These are phyloP conservation scores for Zygosaccharomyces pseudorouxii DNA, from an alignment of 805 yeast genomes.

Conservation along the genomic window DNA sequence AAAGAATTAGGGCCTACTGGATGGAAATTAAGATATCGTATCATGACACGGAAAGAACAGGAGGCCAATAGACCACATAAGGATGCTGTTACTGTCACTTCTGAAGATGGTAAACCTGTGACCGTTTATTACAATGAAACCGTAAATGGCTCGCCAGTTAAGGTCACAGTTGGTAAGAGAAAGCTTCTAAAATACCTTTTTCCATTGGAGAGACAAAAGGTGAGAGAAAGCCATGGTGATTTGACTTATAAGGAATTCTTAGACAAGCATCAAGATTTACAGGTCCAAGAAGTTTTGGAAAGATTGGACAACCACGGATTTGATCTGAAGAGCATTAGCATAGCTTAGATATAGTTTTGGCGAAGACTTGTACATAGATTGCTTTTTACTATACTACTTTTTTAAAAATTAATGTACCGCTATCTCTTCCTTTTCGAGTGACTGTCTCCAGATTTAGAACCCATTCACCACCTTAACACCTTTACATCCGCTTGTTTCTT, in stretches of 20 bases:
- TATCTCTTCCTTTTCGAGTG: not conserved
- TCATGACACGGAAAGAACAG: conserved; percentile 46
- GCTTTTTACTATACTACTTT: too few relatives aligned
- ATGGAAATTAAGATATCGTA: conserved; percentile 80
- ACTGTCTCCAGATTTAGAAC: not conserved
- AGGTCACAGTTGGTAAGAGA: conserved; percentile 61
- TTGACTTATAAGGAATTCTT: conserved; percentile 49
- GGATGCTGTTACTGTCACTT: conserved; percentile 34
- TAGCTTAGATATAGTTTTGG: conserved; percentile 6
- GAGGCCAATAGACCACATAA: conserved; percentile 39
- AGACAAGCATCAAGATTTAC: conserved; percentile 35
- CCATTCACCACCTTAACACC: too few relatives aligned
- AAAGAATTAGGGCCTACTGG: conserved; percentile 92
- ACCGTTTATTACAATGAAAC: conserved; percentile 48
- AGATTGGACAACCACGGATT: conserved; percentile 29
- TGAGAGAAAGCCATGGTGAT: conserved; percentile 41
- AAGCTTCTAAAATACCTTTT: conserved; percentile 52
- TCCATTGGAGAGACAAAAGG: conserved; percentile 45
- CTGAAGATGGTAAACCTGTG: conserved; percentile 31
- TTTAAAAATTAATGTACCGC: not conserved
- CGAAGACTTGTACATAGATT: conserved; percentile 4
- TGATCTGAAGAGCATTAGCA: conserved; percentile 34
- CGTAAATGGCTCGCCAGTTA: conserved; percentile 40
- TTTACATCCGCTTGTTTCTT: not conserved
- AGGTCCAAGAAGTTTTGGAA: conserved; percentile 19